Base-by-base conservation (phyloP, 768 basidiomycete genomes). In the Auriscalpium vulgare region DNA sequence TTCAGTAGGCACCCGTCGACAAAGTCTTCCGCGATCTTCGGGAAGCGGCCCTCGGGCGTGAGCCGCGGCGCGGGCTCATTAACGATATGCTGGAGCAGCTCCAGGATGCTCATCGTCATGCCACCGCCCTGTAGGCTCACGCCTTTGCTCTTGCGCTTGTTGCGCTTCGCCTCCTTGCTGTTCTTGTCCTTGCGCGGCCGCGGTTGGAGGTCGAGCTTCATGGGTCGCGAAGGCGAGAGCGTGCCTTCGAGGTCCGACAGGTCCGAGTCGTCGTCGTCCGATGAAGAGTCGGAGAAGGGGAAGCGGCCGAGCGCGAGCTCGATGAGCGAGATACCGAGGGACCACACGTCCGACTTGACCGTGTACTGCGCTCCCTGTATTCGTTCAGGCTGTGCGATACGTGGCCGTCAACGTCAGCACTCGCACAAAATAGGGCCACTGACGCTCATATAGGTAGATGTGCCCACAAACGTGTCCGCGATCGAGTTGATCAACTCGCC, bases 321-420 rank as follows among this genome's bases (percentile, higher is more conserved):
- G 69, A 98, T 95, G 49, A 99, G 78, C 8, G 94, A 91, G 66
- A 99, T 93, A 35, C 97, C 97, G 46, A 98, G 81, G 0, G 95
- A 97, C 97, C 97, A 99, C 4, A 98, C 95, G 65, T 99, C 97
- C 4, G 95, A 97, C 72, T 98, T 98, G 71, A 99, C 95, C 34
- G 93, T 94, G 70, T 99, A 98, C 67, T 91, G 91, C 1, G 93
- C 93, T 50, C 97, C 97, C 73, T 98, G 95, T 74, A 99, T 98
- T 57, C 97, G 93, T 67, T 99, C 97, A 16, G 97, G 97, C 97
- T 99, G 71, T 37, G 53, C 37, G 49, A 58, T 57, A 51, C 40
- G 40, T 54, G 35, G 54, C 54, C 58, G 54, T 56, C 47, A 52
- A 40, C 23, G 48, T 51, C 55, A 37, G 53, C 23, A 13, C 59